Evolutionary conservation across 306 rosid genomes (phyloP).

Genomic region (Prunus mongolica): DNA sequence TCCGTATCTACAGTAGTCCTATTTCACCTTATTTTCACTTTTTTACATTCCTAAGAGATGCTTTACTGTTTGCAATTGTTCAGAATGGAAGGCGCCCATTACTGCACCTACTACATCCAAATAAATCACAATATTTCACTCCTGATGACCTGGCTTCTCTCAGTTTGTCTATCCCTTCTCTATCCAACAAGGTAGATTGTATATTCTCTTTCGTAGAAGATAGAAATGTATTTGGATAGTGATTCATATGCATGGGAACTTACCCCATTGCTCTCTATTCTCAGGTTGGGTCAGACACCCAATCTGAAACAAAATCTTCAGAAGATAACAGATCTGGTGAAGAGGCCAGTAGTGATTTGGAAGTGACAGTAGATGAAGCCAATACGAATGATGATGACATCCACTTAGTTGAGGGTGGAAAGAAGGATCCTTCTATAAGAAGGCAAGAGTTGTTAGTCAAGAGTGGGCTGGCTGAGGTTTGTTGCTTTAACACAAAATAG

Average conservation of each 20-base stretch:
- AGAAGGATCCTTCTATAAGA: conserved; percentile 78
- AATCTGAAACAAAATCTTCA: conserved; percentile 30
- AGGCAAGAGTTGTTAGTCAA: conserved; percentile 88
- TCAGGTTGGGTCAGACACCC: conserved; percentile 48
- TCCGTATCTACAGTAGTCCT: not conserved
- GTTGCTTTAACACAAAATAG: conserved; percentile 24
- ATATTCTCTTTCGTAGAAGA: conserved; percentile 2
- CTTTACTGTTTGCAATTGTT: conserved; percentile 18
- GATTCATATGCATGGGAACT: conserved; percentile 20
- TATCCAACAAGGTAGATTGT: conserved; percentile 58
- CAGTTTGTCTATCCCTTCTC: conserved; percentile 68
- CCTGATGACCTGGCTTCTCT: conserved; percentile 75
- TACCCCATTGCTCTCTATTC: conserved; percentile 12
- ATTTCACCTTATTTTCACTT: conserved; percentile 1
- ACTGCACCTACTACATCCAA: conserved; percentile 81
- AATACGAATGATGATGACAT: conserved; percentile 35
- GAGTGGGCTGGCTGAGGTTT: conserved; percentile 93
- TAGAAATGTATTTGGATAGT: not conserved
- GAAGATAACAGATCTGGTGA: conserved; percentile 34
- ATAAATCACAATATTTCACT: conserved; percentile 74
- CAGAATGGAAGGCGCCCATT: conserved; percentile 81
- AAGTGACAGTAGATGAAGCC: conserved; percentile 29
- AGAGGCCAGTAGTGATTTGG: conserved; percentile 40
- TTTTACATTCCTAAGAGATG: conserved; percentile 10
- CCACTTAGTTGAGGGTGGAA: conserved; percentile 67